phyloP scores from a whole-genome alignment of 352 stramenopile genomes.

The Pythium guiyangense region DNA sequence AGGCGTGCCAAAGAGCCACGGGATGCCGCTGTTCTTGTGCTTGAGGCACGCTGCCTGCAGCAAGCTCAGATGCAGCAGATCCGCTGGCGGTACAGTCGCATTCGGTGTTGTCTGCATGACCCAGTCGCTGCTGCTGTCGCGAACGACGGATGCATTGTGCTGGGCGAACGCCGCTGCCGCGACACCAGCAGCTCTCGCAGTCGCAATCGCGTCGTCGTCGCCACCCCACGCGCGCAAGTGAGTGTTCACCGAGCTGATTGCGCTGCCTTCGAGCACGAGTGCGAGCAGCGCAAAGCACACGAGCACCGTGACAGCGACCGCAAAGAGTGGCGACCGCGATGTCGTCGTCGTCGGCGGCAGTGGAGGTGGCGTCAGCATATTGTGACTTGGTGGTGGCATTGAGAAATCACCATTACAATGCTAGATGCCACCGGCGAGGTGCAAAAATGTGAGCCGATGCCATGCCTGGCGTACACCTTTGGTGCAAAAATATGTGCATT shows the following conservation, averaged over 20 bases:
- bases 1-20: slow-evolving; percentile 15
- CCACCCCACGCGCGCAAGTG: neutral
- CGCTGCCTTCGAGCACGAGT: slow-evolving; percentile 2
- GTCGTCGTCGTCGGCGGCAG: too few relatives aligned
- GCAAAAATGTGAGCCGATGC: too few relatives aligned
- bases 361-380: too few relatives aligned
- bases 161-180: too few relatives aligned
- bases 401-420: too few relatives aligned
- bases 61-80: slow-evolving; percentile 20
- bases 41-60: slow-evolving; percentile 19
- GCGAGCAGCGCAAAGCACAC: neutral
- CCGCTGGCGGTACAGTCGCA: slow-evolving; percentile 6
- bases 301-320: neutral
- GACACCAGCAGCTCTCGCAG: too few relatives aligned
- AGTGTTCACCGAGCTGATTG: neutral
- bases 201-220: neutral
- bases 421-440: too few relatives aligned
- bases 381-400: too few relatives aligned
- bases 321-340: neutral
- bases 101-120: neutral
- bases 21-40: slow-evolving; percentile 20
- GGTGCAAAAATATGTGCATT: too few relatives aligned
- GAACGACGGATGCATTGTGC: neutral
- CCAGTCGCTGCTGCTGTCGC: neutral
- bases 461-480: too few relatives aligned